A percentile compares a stretch with the other conserved stretches of the same genome.
Evolutionary conservation across 2,329 filamentous ascomycete genomes (phyloP).

Genomic region (Sclerotinia sclerotiorum): DNA sequence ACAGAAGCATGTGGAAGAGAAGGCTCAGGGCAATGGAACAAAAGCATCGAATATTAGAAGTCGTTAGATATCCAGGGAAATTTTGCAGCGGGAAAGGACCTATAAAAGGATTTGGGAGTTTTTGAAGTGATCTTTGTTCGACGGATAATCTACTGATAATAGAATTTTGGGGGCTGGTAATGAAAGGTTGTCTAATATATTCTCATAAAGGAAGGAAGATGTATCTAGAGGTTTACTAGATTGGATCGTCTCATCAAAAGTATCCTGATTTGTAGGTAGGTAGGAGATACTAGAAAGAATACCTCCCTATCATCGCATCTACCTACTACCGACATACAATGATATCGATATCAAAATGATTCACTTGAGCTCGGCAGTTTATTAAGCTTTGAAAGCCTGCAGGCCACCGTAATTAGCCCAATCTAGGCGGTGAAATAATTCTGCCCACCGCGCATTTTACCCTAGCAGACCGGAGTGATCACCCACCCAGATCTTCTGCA

Average conservation of each 20-base stretch:
- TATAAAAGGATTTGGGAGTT: constrained; percentile 5
- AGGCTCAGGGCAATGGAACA: constrained; percentile 26
- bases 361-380: constrained; percentile 16
- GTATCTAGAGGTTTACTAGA: not conserved
- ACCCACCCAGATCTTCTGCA: constrained; percentile 23
- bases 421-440: constrained; percentile 11
- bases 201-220: not conserved
- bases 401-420: constrained; percentile 10
- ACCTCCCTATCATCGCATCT: not conserved
- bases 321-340: not conserved
- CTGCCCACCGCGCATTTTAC: constrained; percentile 22
- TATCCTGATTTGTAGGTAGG: not conserved
- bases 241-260: not conserved
- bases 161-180: not conserved
- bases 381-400: constrained; percentile 13
- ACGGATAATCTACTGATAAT: not conserved
- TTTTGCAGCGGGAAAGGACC: not conserved
- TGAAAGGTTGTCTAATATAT: not conserved
- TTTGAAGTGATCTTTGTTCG: not conserved
- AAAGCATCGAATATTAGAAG: constrained; percentile 30
- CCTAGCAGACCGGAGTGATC: constrained; percentile 20
- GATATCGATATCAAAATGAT: constrained; percentile 7
- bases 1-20: constrained; percentile 41
- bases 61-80: constrained; percentile 23
- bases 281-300: not conserved